Base-by-base conservation (phyloP, 441 rosid species). In the Erodium chrysanthum region DNA sequence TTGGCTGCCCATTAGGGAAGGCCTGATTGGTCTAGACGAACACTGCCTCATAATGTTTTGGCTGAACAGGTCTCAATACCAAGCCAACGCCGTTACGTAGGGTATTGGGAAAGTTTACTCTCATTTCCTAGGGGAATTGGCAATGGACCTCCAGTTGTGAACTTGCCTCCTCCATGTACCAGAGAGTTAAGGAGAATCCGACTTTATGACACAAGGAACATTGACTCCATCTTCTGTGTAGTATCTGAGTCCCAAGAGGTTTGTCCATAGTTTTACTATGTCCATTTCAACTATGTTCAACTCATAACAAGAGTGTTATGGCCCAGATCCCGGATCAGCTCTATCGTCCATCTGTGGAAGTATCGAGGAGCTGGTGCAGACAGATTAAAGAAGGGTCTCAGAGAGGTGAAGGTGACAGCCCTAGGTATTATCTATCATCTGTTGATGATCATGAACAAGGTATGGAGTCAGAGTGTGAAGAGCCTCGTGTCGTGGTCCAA, bases 81-180 rank as follows among this genome's bases (percentile, higher is more conserved):
- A 67, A 92, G 98, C 88, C 98, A 92, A 71, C 88, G 89, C 6
- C 83, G 98, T 14, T 92, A 92, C 56, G 96, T 92, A 15, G 88
- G 78, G 7, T 88, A 88, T 56, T 92, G 96, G 98, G 86, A 69
- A 27, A 74, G 62, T 54, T 9, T 77, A 21, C 82, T 87, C 48
- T 75, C 80, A 0, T 84, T 87, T 69, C 79, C 83, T 0, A 77
- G 71, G 62, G 79, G 76, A 65, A 23, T 74, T 69, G 65, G 71
- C 14, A 71, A 63, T 14, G 84, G 80, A 73, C 85, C 83, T 70
- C 88, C 86, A 11, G 72, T 72, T 10, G 88, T 86, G 66, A 82
- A 68, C 31, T 72, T 92, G 69, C 94, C 98, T 46, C 79, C 71
- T 71, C 68, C 79, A 42, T 77, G 85, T 50, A 75, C 81, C 74